Evolutionary conservation across 2,329 filamentous ascomycete species (phyloP).

Genomic region (Fusarium agapanthi): DNA sequence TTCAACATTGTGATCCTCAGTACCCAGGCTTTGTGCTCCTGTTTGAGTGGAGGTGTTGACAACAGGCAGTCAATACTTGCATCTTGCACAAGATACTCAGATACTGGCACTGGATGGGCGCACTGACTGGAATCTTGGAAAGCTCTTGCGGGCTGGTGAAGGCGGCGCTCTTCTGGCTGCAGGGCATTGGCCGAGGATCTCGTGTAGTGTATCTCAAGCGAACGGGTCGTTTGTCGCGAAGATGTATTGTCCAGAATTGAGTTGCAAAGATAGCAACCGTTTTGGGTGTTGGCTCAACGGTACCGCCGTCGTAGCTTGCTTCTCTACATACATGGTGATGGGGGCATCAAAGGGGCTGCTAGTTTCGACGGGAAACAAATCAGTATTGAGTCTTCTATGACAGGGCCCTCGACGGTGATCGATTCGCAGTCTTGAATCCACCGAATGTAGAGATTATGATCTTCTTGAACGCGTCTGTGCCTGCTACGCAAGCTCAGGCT

Average conservation of each 20-base stretch:
- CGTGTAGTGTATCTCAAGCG: neutral
- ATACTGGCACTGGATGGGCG: too few species aligned
- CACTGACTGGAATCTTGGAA: neutral
- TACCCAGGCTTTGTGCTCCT: neutral
- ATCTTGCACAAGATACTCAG: too few species aligned
- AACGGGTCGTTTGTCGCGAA: accelerated
- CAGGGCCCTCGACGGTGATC: too few species aligned
- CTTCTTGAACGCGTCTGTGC: conserved; percentile 13
- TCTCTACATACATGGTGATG: too few species aligned
- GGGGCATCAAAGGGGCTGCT: too few species aligned
- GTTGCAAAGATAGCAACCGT: too few species aligned
- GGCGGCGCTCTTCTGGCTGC: too few species aligned
- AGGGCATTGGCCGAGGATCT: too few species aligned
- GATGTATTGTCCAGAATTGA: accelerated
- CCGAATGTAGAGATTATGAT: accelerated
- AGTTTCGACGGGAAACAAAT: too few species aligned
- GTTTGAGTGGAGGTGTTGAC: accelerated
- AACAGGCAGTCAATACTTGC: neutral
- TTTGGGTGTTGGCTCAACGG: neutral
- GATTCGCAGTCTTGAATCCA: accelerated
- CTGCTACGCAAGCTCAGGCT: conserved; percentile 50
- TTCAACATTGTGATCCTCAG: neutral
- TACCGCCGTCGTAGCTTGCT: too few species aligned
- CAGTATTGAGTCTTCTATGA: too few species aligned
- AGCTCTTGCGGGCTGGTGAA: neutral